phyloP scores from a whole-genome alignment of 495 filamentous ascomycete species.

The Aspergillus avenaceus region DNA sequence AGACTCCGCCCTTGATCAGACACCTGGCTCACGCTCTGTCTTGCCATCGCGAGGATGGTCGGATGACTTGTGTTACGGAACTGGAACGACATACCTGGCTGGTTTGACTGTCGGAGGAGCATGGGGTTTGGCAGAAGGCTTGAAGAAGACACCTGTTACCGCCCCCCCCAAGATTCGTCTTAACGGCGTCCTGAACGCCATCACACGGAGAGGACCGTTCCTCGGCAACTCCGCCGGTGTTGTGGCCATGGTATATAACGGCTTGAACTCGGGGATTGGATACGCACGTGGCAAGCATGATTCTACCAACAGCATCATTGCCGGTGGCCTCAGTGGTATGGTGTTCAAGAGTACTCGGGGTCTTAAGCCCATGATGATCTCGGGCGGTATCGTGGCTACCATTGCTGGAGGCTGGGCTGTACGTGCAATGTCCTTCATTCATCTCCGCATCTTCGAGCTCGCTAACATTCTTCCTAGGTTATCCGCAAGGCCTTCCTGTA shows the following conservation, averaged over 20 bases:
- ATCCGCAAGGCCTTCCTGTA: slow-evolving; percentile 55
- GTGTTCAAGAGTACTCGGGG: slow-evolving; percentile 94
- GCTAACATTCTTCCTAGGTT: slow-evolving; percentile 46
- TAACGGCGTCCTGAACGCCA: slow-evolving; percentile 88
- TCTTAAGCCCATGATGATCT: slow-evolving; percentile 86
- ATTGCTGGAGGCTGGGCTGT: slow-evolving; percentile 88
- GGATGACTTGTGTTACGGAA: slow-evolving; percentile 96
- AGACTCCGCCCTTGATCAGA: slow-evolving; percentile 80
- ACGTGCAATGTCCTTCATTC: slow-evolving; percentile 33
- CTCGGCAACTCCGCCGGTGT: slow-evolving; percentile 93
- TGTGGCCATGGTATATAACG: slow-evolving; percentile 91
- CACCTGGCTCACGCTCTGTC: slow-evolving; percentile 80
- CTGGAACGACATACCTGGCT: slow-evolving; percentile 85
- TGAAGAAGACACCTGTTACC: slow-evolving; percentile 63
- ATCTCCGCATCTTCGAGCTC: slow-evolving; percentile 1
- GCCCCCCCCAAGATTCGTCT: slow-evolving; percentile 86
- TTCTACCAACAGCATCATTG: slow-evolving; percentile 76
- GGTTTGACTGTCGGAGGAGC: slow-evolving; percentile 82
- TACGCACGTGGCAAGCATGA: slow-evolving; percentile 87
- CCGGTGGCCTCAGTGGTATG: slow-evolving; percentile 84
- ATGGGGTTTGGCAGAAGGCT: slow-evolving; percentile 87
- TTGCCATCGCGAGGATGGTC: slow-evolving; percentile 95
- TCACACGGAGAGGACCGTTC: slow-evolving; percentile 93
- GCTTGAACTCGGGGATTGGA: slow-evolving; percentile 87
- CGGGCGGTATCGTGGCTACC: slow-evolving; percentile 77